Evolutionary conservation across 139 green algal species (phyloP), one percentile per base, ranked within the genome.

Genomic region (Chlamydomonas urium): DNA sequence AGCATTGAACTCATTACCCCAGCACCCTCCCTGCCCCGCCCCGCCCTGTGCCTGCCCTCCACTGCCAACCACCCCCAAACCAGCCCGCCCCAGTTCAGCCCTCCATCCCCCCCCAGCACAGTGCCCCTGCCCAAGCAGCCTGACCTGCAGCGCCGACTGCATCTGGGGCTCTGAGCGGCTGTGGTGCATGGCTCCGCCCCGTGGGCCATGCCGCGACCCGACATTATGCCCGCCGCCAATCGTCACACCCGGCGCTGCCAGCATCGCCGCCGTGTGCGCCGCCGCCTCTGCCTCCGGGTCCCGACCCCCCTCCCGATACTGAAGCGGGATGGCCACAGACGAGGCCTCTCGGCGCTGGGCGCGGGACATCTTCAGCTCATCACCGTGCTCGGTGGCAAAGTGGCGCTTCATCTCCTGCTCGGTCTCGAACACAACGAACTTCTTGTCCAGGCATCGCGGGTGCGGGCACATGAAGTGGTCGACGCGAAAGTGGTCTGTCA

Each of bases 401-500:
- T 97, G 91, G 62, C 83, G 80, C 73, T 88, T 88, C 24, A 97
- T 85, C 72, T 98, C 93, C 14, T 85, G 57, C 71, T 95, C 90
- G 0, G 74, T 79, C 28, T 29, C 1, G 65, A 97, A 98, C 36
- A 97, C 93, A 38, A 97, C 84, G 69, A 97, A 98, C 75, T 93
- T 92, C 38, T 84, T 77, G 76, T 96, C 89, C 69, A 97, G 69
- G 86, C 93, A 98, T 31, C 62, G 50, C 0, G 84, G 85, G 75
- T 97, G 81, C 24, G 89, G 85, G 84, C 94, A 98, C 38, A 84
- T 69, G 83, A 90, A 86, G 82, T 98, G 93, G 23, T 87, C 77
- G 6, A 81, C 58, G 2, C 75, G 60, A 65, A 97, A 98, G 75
- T 98, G 93, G 21, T 88, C 86, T 92, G 84, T 69, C 6, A 4